Evolutionary conservation across 768 basidiomycete species (phyloP).

Genomic region (Tulasnella sp.): DNA sequence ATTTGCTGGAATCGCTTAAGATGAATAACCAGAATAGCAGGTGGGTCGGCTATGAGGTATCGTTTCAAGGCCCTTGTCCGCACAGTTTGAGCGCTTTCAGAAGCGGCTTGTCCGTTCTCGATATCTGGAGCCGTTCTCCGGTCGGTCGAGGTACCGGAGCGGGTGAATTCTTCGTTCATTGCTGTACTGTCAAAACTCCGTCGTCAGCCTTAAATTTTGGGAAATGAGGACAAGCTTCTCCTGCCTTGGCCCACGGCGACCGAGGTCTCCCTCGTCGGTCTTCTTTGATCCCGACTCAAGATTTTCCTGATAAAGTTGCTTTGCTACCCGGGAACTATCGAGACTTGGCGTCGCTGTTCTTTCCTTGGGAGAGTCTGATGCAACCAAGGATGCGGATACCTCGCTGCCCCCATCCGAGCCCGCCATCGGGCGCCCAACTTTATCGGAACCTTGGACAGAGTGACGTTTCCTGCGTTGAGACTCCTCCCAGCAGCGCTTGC

Average conservation of each 20-base stretch:
- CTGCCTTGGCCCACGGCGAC: neutral
- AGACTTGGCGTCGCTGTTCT: neutral
- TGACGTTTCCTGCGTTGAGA: neutral
- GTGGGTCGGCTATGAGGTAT: constrained; percentile 79
- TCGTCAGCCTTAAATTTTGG: neutral
- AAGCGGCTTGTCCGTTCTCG: constrained; percentile 37
- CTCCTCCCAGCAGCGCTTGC: constrained; percentile 83
- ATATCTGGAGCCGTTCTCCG: neutral
- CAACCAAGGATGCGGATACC: no score
- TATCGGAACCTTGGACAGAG: neutral
- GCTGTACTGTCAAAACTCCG: neutral
- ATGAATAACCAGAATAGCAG: constrained; percentile 85
- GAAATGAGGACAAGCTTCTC: neutral
- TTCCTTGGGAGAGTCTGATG: neutral
- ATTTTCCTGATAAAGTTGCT: neutral
- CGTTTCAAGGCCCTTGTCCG: constrained; percentile 70
- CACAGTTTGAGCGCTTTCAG: constrained; percentile 56
- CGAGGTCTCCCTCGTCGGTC: neutral
- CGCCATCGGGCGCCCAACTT: neutral
- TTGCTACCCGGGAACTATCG: neutral
- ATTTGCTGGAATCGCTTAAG: constrained; percentile 92
- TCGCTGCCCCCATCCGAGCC: neutral
- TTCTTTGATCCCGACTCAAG: neutral
- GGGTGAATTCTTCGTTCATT: neutral
- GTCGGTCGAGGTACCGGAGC: neutral